Percentiles rank a stretch among this genome's conserved stretches.
Conservation (phyloP, 495 filamentous ascomycete species). For the Elasticomyces elasticus region DNA sequence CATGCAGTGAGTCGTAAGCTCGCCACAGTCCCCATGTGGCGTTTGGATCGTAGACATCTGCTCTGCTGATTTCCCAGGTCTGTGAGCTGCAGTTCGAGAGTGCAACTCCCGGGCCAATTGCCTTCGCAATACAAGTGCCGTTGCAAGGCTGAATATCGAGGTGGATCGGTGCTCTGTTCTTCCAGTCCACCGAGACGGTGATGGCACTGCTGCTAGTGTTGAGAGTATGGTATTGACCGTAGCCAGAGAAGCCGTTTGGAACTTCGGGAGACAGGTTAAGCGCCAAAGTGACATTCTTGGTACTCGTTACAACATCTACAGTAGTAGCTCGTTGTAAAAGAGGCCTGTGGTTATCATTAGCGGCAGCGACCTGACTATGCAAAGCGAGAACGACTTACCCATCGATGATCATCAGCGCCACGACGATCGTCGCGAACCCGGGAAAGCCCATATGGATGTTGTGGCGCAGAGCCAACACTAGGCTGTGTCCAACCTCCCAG, state of each 20-base stretch:
- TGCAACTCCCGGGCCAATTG: neutral
- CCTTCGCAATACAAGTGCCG: neutral
- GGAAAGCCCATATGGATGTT: neutral
- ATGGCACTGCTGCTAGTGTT: neutral
- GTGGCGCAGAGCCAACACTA: neutral
- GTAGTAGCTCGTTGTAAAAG: neutral
- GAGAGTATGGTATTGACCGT: neutral
- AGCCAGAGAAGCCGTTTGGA: neutral
- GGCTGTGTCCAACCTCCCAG: neutral
- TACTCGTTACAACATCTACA: neutral
- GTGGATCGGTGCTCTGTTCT: neutral
- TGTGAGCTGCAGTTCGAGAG: neutral
- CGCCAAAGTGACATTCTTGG: neutral
- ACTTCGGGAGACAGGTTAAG: neutral
- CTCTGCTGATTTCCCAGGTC: neutral
- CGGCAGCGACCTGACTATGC: neutral
- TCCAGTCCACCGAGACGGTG: neutral
- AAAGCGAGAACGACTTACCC: neutral
- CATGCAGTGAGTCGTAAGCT: neutral
- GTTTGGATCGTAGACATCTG: neutral
- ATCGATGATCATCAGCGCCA: neutral
- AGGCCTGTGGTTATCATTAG: neutral
- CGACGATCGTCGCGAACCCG: neutral
- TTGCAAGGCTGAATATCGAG: neutral
- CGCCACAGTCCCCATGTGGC: neutral